Evolutionary conservation across 1,284 basidiomycete species (phyloP).

Genomic region (Pholiota adiposa): DNA sequence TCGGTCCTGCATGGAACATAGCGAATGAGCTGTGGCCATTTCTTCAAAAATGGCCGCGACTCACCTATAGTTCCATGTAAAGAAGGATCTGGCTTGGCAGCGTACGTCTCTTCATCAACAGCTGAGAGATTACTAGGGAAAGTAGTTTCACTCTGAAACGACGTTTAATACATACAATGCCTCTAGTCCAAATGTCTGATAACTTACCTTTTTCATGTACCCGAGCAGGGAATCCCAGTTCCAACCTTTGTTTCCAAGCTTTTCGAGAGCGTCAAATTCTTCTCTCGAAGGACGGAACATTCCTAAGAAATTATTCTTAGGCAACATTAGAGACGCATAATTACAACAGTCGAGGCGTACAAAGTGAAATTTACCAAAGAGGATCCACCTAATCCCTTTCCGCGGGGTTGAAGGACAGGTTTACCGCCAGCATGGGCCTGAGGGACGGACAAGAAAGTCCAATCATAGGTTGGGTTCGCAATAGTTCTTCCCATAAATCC

Average conservation of each 20-base stretch:
- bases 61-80: constrained; percentile 38
- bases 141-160: constrained; percentile 43
- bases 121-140: constrained; percentile 40
- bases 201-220: constrained; percentile 49
- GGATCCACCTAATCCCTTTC: constrained; percentile 15
- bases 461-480: constrained; percentile 10
- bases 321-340: background rate
- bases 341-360: background rate
- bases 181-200: background rate
- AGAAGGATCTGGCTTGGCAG: constrained; percentile 41
- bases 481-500: constrained; percentile 16
- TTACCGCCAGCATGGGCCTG: constrained; percentile 5
- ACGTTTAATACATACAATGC: background rate
- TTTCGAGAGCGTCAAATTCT: constrained; percentile 15
- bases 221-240: constrained; percentile 55
- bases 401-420: constrained; percentile 12
- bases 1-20: constrained; percentile 2
- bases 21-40: too few relatives aligned
- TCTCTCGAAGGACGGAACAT: constrained; percentile 15
- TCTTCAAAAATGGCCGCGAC: background rate
- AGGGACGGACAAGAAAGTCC: constrained; percentile 16
- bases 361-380: too few relatives aligned
- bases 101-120: constrained; percentile 44
- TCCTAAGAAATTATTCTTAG: constrained; percentile 14
- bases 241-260: constrained; percentile 39